Evolutionary conservation across 2,329 filamentous ascomycete genomes (phyloP), one percentile per base, ranked within the genome.

Genomic region (Penicillium sp.): DNA sequence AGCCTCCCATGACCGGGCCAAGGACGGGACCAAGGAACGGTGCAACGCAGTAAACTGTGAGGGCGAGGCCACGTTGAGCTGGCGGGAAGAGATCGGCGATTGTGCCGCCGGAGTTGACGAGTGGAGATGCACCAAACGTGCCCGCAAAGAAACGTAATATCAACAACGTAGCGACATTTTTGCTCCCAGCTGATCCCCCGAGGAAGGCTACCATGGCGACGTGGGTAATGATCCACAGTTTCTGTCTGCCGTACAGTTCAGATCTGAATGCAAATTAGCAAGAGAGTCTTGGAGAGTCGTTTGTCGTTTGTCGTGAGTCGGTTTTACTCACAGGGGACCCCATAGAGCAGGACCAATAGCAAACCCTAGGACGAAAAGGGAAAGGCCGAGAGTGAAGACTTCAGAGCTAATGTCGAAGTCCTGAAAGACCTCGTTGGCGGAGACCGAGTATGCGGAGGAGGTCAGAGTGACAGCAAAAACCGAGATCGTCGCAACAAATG

Each of bases 311-410:
- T 27, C 7, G 26, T 27, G 26, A 27, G 26, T 6, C 26, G 10
- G 26, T n/a, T n/a, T 10, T 32, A 32, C 29, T 32, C 29, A 34
- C 39, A 61, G 33, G 7, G 54, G 56, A 13, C 43, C 69, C 70
- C 70, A 74, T 17, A 74, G 58, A 2, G 68, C 42, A 0, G 71
- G 72, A 2, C 71, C 70, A 37, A 71, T 64, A 23, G 69, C 68
- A 45, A 71, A 72, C 4, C 71, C 70, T 2, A 75, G 56, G 2
- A 73, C 63, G 44, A 72, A 75, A 13, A 74, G 58, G 3, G 70
- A 72, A 9, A 74, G 51, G 3, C 69, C 71, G 3, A 72, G 56
- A 8, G 59, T 69, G 13, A 55, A 55, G 7, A 65, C 65, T 52
- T 71, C 67, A 0, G 46, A 24, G 23, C 61, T 56, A 21, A 68